Percentiles rank a stretch among this genome's conserved stretches.
phyloP scores from a whole-genome alignment of 352 stramenopile genomes.

The Phytophthora pluvialis region DNA sequence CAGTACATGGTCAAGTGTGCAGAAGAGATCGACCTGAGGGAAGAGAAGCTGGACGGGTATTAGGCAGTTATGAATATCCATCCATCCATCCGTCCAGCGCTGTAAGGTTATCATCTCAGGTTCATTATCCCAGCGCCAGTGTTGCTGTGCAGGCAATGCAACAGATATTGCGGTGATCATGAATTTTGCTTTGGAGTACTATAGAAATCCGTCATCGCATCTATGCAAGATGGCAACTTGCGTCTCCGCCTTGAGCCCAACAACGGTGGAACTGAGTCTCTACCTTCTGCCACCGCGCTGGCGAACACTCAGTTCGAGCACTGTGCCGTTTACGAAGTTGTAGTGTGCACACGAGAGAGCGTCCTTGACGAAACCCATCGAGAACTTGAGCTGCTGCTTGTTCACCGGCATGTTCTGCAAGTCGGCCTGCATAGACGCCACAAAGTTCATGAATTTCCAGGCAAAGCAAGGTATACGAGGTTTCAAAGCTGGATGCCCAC shows the following conservation, averaged over 20 bases:
- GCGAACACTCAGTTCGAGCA: slow-evolving; percentile 79
- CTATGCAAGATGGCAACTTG: slow-evolving; percentile 13
- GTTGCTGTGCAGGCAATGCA: slow-evolving; percentile 15
- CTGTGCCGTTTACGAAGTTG: slow-evolving; percentile 83
- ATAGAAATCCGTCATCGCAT: background rate
- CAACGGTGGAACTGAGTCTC: background rate
- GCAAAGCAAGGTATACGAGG: background rate
- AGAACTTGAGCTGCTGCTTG: slow-evolving; percentile 96
- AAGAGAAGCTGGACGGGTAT: slow-evolving; percentile 77
- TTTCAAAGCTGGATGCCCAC: background rate
- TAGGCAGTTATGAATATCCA: slow-evolving; percentile 8
- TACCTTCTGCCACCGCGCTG: slow-evolving; percentile 80
- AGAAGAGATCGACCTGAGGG: slow-evolving; percentile 76
- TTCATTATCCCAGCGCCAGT: slow-evolving; percentile 13
- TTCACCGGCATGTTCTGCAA: slow-evolving; percentile 93
- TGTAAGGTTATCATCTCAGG: slow-evolving; percentile 18
- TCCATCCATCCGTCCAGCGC: background rate
- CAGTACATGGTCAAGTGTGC: slow-evolving; percentile 90
- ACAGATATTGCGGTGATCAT: slow-evolving; percentile 4
- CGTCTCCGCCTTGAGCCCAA: background rate
- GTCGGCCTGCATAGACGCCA: slow-evolving; percentile 44
- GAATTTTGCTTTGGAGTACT: slow-evolving; percentile 3
- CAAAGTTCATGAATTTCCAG: background rate
- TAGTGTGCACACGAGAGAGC: slow-evolving; percentile 81
- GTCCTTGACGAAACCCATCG: slow-evolving; percentile 94